Percentiles rank a stretch among this genome's conserved stretches.
phyloP scores from a whole-genome alignment of 768 basidiomycete species.

The Auriscalpium orientale region DNA sequence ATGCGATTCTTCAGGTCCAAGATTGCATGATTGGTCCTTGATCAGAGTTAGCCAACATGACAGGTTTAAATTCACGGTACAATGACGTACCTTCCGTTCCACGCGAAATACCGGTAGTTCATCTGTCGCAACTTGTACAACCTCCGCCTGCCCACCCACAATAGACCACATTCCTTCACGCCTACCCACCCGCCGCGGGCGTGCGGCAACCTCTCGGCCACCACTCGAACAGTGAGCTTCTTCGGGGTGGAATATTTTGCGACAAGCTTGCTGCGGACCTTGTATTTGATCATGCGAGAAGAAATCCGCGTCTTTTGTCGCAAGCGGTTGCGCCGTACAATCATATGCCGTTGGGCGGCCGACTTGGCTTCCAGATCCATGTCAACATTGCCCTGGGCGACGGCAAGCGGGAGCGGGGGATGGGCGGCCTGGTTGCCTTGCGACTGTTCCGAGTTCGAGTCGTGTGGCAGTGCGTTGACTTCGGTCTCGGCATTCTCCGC shows the following conservation, averaged over 20 bases:
- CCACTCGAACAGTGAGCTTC: background rate
- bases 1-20: too few species aligned
- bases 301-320: background rate
- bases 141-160: background rate
- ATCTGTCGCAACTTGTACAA: background rate
- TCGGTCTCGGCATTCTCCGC: background rate
- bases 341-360: background rate
- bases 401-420: background rate
- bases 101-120: background rate
- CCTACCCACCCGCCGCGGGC: background rate
- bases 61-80: too few species aligned
- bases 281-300: background rate
- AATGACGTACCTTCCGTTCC: background rate
- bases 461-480: too few species aligned
- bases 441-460: background rate
- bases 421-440: rapidly evolving
- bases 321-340: background rate
- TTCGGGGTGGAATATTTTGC: background rate
- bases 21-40: too few species aligned
- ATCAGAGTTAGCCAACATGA: too few species aligned
- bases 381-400: too few species aligned
- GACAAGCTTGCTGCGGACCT: background rate
- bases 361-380: rapidly evolving
- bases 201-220: background rate
- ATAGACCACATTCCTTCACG: background rate